phyloP scores from a whole-genome alignment of 208 protist genomes.

The Wallacemonas sp. region DNA sequence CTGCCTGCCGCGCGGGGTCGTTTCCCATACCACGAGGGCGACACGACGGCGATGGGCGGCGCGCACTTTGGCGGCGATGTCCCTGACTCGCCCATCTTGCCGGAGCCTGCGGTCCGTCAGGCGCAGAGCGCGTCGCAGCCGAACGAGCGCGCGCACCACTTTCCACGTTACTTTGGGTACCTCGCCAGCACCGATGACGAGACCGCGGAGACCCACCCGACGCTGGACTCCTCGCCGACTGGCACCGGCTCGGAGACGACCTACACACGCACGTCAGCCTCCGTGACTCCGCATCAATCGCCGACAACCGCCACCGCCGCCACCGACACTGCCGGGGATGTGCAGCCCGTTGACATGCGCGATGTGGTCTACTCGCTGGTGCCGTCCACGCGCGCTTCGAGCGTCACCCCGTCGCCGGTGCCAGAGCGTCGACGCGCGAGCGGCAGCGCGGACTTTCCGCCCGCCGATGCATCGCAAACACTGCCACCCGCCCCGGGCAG shows the following conservation, averaged over 20 bases:
- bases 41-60: neutral
- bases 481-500: no score
- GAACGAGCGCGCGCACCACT: neutral
- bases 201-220: neutral
- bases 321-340: neutral
- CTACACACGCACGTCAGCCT: neutral
- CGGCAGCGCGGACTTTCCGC: no score
- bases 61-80: neutral
- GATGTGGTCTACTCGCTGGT: constrained; percentile 17
- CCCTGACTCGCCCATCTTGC: neutral
- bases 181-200: neutral
- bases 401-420: neutral
- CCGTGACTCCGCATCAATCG: neutral
- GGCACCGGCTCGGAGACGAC: neutral
- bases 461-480: no score
- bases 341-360: no score
- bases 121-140: constrained; percentile 2
- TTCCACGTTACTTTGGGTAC: constrained; percentile 12
- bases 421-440: no score
- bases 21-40: neutral
- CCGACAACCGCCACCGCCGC: neutral
- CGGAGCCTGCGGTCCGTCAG: neutral
- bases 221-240: neutral
- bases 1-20: neutral
- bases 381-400: constrained; percentile 3